Evolutionary conservation across 768 basidiomycete genomes (phyloP).

Genomic region (Tricholoma saponaceum): DNA sequence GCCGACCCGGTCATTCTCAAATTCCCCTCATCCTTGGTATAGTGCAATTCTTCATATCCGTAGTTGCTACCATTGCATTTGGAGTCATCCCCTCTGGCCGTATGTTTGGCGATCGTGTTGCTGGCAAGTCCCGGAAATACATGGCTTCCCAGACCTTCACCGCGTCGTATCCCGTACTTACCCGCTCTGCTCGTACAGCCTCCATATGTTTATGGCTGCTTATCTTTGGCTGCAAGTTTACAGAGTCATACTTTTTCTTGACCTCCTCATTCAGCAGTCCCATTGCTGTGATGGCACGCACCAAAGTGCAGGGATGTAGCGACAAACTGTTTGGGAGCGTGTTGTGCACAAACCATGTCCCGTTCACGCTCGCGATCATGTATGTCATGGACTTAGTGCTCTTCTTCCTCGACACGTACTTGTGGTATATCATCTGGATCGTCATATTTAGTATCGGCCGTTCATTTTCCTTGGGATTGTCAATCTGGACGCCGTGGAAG

Average conservation of each 20-base stretch:
- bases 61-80: constrained; percentile 78
- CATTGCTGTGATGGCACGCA: constrained; percentile 94
- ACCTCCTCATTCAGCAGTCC: constrained; percentile 96
- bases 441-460: constrained; percentile 90
- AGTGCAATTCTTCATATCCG: constrained; percentile 91
- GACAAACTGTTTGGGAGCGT: constrained; percentile 79
- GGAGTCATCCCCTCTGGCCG: constrained; percentile 90
- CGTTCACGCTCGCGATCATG: constrained; percentile 96
- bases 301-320: constrained; percentile 85
- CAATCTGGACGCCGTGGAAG: constrained; percentile 99
- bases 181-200: constrained; percentile 68
- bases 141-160: constrained; percentile 99
- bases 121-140: constrained; percentile 96
- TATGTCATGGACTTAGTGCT: constrained; percentile 96
- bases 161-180: constrained; percentile 87
- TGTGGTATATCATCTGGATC: constrained; percentile 99
- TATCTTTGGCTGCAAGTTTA: constrained; percentile 94
- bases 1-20: constrained; percentile 49
- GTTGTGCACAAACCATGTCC: constrained; percentile 89
- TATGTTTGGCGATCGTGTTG: constrained; percentile 98
- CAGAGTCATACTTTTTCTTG: constrained; percentile 97
- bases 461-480: constrained; percentile 88
- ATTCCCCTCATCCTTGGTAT: constrained; percentile 89
- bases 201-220: constrained; percentile 88
- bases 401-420: constrained; percentile 99